These are phyloP conservation scores for Arachnopeziza araneosa DNA, from an alignment of 2,329 filamentous ascomycete genomes.

Conservation along the genomic window DNA sequence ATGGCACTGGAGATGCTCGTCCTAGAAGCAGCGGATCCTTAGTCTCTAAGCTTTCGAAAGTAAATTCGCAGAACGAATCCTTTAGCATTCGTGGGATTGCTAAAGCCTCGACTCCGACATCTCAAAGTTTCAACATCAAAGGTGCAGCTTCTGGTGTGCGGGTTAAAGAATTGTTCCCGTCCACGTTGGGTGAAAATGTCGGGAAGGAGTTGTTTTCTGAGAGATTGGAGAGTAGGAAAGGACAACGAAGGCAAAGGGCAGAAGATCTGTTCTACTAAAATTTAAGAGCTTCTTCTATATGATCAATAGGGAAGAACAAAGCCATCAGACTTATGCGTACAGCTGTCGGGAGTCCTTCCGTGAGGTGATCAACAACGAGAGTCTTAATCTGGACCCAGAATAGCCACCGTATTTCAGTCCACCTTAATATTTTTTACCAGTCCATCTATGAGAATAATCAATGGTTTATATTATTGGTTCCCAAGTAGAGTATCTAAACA, in stretches of 20 bases:
- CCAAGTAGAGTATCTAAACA: neutral
- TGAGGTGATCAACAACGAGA: too few relatives aligned
- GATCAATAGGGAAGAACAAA: neutral
- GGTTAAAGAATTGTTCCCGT: conserved; percentile 63
- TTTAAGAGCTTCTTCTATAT: neutral
- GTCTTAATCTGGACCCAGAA: too few relatives aligned
- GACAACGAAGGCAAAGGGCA: conserved; percentile 57
- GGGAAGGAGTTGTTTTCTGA: conserved; percentile 67
- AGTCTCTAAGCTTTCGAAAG: conserved; percentile 23
- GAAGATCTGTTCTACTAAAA: conserved; percentile 66
- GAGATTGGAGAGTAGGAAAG: conserved; percentile 51
- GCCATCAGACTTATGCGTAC: neutral
- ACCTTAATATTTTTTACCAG: too few relatives aligned
- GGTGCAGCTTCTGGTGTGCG: conserved; percentile 50
- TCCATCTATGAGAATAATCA: neutral
- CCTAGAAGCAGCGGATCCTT: conserved; percentile 12
- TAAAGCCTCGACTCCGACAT: conserved; percentile 37
- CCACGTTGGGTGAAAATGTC: conserved; percentile 53
- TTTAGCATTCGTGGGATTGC: conserved; percentile 55
- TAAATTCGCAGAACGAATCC: conserved; percentile 26
- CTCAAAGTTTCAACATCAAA: conserved; percentile 58
- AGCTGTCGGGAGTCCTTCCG: too few relatives aligned
- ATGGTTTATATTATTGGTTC: neutral
- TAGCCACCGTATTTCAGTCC: too few relatives aligned
- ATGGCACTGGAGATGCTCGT: conserved; percentile 34